Conservation (phyloP, 352 stramenopile species). For the Sclerospora graminicola region DNA sequence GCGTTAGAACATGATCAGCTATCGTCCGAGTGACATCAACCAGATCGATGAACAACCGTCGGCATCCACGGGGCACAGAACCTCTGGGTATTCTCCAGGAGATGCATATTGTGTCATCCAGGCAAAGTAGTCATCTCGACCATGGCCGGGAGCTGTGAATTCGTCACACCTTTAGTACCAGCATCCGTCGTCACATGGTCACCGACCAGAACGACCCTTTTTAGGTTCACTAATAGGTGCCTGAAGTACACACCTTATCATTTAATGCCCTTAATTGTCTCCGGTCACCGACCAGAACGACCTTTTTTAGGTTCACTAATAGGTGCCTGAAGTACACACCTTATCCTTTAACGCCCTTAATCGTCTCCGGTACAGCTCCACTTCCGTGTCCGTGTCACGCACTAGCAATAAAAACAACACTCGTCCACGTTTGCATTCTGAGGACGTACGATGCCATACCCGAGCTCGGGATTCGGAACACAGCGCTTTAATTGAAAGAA, state of each 20-base stretch:
- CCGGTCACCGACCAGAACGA: constrained; percentile 83
- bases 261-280: constrained; percentile 42
- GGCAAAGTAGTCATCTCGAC: constrained; percentile 91
- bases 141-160: constrained; percentile 98
- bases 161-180: constrained; percentile 96
- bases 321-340: constrained; percentile 84
- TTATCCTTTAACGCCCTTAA: constrained; percentile 44
- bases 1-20: too few relatives aligned
- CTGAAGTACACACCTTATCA: constrained; percentile 64
- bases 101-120: constrained; percentile 53
- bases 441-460: constrained; percentile 88
- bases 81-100: constrained; percentile 22
- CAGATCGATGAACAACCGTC: constrained; percentile 50
- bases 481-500: constrained; percentile 95
- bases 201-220: constrained; percentile 83
- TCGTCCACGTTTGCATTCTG: constrained; percentile 11
- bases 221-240: constrained; percentile 84
- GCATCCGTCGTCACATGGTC: constrained; percentile 97
- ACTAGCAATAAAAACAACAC: constrained; percentile 51
- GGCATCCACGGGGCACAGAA: constrained; percentile 60
- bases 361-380: constrained; percentile 41
- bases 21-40: too few relatives aligned
- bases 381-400: constrained; percentile 14
- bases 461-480: constrained; percentile 90
- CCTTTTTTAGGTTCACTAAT: constrained; percentile 66